Evolutionary conservation across 352 stramenopile genomes (phyloP), one percentile per base, ranked within the genome.

Genomic region (Phytophthora idaei): DNA sequence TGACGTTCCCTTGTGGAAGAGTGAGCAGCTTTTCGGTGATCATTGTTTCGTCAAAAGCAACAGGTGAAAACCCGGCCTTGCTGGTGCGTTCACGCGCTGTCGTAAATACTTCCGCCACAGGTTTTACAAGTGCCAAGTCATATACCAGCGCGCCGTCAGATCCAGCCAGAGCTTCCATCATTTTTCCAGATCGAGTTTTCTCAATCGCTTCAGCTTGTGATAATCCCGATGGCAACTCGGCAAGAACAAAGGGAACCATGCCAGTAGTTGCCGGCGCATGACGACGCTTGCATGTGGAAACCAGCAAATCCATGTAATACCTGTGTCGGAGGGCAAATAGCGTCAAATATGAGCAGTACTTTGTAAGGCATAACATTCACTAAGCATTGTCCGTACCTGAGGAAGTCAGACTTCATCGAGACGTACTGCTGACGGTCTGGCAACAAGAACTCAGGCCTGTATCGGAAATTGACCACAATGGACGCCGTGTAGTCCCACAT

Each of bases 401-500:
- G 68, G 55, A 90, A 90, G 11, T 79, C 71, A 15, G 80, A 87
- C 53, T 78, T 77, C 81, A 90, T 92, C 2, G 80, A 90, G 8
- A 92, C 84, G 36, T 84, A 87, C 14, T 85, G 81, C 65, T 90
- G 82, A 41, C 96, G 89, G 69, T 99, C 96, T 2, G 95, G 96
- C n/a, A 98, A 78, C 57, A 98, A 74, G 48, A 79, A 98, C 57
- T 89, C 71, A 17, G 17, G 39, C 44, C 90, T 82, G 36, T 83
- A 78, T 47, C 95, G 90, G 21, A 98, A 97, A 64, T 94, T 95
- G 67, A 98, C 97, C 67, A 98, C 97, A 69, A 97, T 97, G 15
- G 91, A 98, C 62, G 98, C 98, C 6, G 98, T 96, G 76, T 99
- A 99, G 76, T 99, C 96, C 95, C 96, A 99, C 67, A 97, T 95